Base-by-base conservation (phyloP, 345 rosid species). In the Moringa oleifera region DNA sequence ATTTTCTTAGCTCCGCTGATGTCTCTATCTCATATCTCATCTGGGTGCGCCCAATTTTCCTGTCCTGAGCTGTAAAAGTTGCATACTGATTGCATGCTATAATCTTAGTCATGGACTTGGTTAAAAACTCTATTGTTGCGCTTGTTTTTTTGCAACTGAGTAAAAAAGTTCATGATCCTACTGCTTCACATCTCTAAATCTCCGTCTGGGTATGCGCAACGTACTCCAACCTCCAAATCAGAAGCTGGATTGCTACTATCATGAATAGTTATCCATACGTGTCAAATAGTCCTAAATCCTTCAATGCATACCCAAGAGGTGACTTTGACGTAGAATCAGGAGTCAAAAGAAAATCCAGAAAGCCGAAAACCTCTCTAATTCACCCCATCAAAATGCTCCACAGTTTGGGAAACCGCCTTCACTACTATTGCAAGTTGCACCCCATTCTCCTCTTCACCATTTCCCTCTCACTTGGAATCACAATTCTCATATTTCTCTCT, bases 281-380 rank as follows among this genome's bases (percentile, higher is more conserved):
- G 33, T 69, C 85, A 63, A 82, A 72, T 55, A 85, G 77, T 69
- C 74, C 88, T 37, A 88, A 90, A 64, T 68, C 90, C 56, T 90
- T 85, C 70, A 60, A 71, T 70, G 89, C 97, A 46, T 94, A 94
- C 66, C 85, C 92, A 20, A 79, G 84, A 67, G 69, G 74, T 62
- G 96, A 90, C 51, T 81, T 90, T 51, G 99, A 90, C 72, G 59
- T 94, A 75, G 99, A 94, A 73, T 83, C 83, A 69, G 90, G 83
- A 62, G 61, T 80, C 20, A 25, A 75, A 22, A 90, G 78, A 68
- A 79, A 89, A 80, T 33, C 76, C 49, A 76, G 92, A 54, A 88
- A 80, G 71, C 58, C 81, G 19, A 90, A 78, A 83, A 76, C 55
- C 17, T 76, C 77, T 25, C 50, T 71, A 17, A 15, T 71, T 23